phyloP scores from a whole-genome alignment of 495 filamentous ascomycete species.

The Bombardia bombarda region DNA sequence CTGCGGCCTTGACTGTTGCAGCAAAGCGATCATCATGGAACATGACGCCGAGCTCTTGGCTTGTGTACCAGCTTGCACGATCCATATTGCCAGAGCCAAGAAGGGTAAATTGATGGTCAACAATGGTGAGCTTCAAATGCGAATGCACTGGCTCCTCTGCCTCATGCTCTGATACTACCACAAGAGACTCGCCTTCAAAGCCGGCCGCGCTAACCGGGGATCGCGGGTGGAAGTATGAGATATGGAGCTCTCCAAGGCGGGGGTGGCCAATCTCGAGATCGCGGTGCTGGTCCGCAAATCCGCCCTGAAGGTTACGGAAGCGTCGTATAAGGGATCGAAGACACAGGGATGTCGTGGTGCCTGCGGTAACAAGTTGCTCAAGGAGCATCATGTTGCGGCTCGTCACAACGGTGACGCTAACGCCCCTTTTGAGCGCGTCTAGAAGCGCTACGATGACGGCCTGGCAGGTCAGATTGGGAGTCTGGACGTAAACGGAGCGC shows the following conservation, averaged over 20 bases:
- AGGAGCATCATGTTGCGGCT: conserved; percentile 60
- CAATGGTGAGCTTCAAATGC: conserved; percentile 62
- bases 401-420: conserved; percentile 56
- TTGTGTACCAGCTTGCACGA: conserved; percentile 68
- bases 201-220: neutral
- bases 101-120: conserved; percentile 52
- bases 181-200: conserved; percentile 2
- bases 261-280: conserved; percentile 24
- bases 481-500: conserved; percentile 53
- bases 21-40: conserved; percentile 45
- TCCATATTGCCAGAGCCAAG: conserved; percentile 73
- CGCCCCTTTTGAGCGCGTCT: conserved; percentile 46
- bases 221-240: conserved; percentile 41
- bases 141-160: conserved; percentile 51
- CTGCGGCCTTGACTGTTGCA: conserved; percentile 25
- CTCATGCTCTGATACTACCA: neutral
- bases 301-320: conserved; percentile 25
- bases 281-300: neutral
- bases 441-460: conserved; percentile 49
- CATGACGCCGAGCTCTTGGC: conserved; percentile 66
- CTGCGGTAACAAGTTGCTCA: conserved; percentile 65
- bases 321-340: conserved; percentile 43
- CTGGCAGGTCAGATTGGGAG: conserved; percentile 60
- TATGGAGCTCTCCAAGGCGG: conserved; percentile 30
- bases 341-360: conserved; percentile 53